Evolutionary conservation across 257 asterid species (phyloP).

Genomic region (Salvia rosmarinus): DNA sequence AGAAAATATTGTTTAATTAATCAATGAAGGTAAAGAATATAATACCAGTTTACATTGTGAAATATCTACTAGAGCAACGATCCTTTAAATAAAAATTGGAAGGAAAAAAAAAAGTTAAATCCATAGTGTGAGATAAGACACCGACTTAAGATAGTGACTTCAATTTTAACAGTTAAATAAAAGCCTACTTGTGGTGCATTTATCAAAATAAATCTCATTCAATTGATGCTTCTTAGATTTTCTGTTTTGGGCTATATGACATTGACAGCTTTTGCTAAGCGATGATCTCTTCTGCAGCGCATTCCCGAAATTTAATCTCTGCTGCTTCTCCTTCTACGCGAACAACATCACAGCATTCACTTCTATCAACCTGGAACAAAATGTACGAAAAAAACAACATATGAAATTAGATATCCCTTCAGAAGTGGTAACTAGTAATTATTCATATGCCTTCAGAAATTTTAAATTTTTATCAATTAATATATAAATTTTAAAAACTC

Average conservation of each 20-base stretch:
- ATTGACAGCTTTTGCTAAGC: slow-evolving; percentile 31
- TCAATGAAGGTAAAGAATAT: too few species aligned
- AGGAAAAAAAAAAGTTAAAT: background rate
- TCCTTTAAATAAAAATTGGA: background rate
- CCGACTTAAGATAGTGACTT: background rate
- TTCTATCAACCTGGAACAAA: slow-evolving; percentile 44
- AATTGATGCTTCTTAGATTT: background rate
- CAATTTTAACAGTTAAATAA: background rate
- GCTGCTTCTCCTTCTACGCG: slow-evolving; percentile 37
- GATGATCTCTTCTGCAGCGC: slow-evolving; percentile 52
- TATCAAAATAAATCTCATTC: background rate
- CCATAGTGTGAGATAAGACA: background rate
- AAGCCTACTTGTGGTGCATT: background rate
- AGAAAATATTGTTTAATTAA: too few species aligned
- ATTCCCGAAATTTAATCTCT: slow-evolving; percentile 49
- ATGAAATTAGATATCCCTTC: background rate
- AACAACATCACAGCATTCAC: slow-evolving; percentile 65
- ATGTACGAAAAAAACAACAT: background rate
- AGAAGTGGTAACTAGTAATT: background rate
- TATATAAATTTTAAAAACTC: too few species aligned
- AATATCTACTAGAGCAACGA: background rate
- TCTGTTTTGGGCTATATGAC: too few species aligned
- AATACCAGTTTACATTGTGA: too few species aligned
- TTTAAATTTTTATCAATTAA: too few species aligned
- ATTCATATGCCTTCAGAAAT: too few species aligned